A percentile compares a stretch with the other conserved stretches of the same genome.
phyloP scores from a whole-genome alignment of 2,329 filamentous ascomycete genomes.

The Penicillium sp. region DNA sequence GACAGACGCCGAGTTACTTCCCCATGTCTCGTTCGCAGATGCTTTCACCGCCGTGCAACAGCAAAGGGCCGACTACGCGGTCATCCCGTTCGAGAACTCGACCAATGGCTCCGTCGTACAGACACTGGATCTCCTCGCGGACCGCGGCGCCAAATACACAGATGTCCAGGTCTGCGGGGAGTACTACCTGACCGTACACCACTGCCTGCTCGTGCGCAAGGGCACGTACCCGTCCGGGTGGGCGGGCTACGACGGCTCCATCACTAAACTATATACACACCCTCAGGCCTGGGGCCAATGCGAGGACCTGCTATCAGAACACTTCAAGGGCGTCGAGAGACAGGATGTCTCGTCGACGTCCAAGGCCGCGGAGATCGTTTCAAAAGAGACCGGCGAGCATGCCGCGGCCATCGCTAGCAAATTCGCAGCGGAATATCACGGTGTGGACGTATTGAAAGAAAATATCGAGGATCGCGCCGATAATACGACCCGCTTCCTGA shows the following conservation, averaged over 20 bases:
- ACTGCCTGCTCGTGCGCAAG: slow-evolving; percentile 70
- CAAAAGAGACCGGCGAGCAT: slow-evolving; percentile 58
- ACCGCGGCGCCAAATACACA: slow-evolving; percentile 64
- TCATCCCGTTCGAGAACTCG: slow-evolving; percentile 95
- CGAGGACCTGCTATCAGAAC: slow-evolving; percentile 67
- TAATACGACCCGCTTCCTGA: slow-evolving; percentile 52
- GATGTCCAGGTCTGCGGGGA: slow-evolving; percentile 79
- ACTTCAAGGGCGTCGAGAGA: slow-evolving; percentile 73
- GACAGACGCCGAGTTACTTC: slow-evolving; percentile 32
- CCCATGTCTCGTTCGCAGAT: slow-evolving; percentile 53
- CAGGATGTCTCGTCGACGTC: slow-evolving; percentile 86
- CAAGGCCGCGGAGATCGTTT: slow-evolving; percentile 74
- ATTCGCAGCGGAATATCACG: slow-evolving; percentile 69
- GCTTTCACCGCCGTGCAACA: slow-evolving; percentile 78
- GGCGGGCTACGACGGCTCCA: slow-evolving; percentile 52
- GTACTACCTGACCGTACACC: slow-evolving; percentile 82
- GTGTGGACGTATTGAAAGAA: slow-evolving; percentile 65
- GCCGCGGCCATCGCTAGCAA: slow-evolving; percentile 77
- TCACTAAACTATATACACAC: slow-evolving; percentile 84
- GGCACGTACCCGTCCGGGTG: slow-evolving; percentile 23
- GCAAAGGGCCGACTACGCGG: slow-evolving; percentile 66
- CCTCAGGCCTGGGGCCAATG: slow-evolving; percentile 96
- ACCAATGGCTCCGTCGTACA: slow-evolving; percentile 91
- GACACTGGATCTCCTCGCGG: slow-evolving; percentile 85
- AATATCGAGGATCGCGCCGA: slow-evolving; percentile 51